A percentile compares a stretch with the other conserved stretches of the same genome.
Evolutionary conservation across 1,284 basidiomycete species (phyloP).

Genomic region (Moesziomyces sp.): DNA sequence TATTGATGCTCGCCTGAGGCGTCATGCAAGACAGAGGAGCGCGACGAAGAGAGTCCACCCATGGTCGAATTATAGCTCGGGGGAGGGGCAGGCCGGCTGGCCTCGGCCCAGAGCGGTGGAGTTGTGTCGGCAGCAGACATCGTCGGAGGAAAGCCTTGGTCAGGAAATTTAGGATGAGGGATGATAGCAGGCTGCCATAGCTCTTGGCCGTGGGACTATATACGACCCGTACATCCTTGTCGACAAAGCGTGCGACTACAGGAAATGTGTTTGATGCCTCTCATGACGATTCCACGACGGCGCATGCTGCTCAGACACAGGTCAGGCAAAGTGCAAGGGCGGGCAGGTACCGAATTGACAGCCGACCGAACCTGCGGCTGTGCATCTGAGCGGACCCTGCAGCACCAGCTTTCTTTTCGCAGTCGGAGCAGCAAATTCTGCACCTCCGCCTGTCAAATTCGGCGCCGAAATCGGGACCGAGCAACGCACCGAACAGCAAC

Average conservation of each 20-base stretch:
- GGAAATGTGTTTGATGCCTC: no score
- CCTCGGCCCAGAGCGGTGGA: neutral
- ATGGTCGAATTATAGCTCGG: constrained; percentile 13
- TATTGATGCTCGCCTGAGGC: constrained; percentile 4
- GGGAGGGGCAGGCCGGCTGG: constrained; percentile 1
- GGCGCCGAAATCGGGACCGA: constrained; percentile 16
- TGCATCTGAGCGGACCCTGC: neutral
- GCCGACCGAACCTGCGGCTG: no score
- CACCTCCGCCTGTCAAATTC: neutral
- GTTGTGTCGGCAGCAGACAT: neutral
- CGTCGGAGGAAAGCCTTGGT: neutral
- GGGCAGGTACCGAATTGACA: no score
- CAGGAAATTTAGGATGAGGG: neutral
- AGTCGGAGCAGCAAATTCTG: neutral
- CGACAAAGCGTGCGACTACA: no score
- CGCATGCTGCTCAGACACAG: no score
- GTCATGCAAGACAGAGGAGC: neutral
- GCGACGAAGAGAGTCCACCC: neutral
- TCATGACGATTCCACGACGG: no score
- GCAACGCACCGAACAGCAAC: no score
- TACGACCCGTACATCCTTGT: no score
- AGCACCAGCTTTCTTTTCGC: neutral
- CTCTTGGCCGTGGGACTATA: no score
- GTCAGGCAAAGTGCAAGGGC: no score
- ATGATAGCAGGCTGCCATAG: no score